Base-by-base conservation (phyloP, 2,329 filamentous ascomycete genomes). In the Fusarium lateritium region DNA sequence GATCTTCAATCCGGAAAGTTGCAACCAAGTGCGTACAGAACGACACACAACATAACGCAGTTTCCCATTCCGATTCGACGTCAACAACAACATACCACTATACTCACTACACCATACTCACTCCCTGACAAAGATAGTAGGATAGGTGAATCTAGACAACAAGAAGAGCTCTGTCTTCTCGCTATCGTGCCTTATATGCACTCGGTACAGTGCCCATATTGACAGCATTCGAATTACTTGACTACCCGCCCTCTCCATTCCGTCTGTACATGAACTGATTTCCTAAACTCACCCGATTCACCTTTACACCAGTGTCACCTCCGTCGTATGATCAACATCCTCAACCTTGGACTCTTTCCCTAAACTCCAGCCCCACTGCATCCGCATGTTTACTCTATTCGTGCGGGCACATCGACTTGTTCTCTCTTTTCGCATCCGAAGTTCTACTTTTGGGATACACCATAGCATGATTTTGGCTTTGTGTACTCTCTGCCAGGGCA, bases 221-320 rank as follows among this genome's bases (percentile, higher is more conserved):
- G 13, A 34, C 40, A n/a, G 11, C 19, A 33, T 8, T 53, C 42
- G 19, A 49, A 8, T 31, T 11, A 14, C 9, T 19, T 13, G 21
- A 40, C 42, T 10, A 11, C 15, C 26, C 39, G n/a, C 17, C n/a
- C 17, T 19, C 2, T 36, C 24, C 19, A 4, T 28, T 21, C 7
- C 9, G 19, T 28, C 36, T 14, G 14, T 14, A 26, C 10, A 39
- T 56, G 46, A 38, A 9, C 38, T 43, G 39, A 42, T 56, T 28
- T 24, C 40, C 39, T 40, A 8, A 14, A 38, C 65, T 38, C 49
- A 51, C 47, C 21, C 33, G 42, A 60, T 38, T 42, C 24, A 49
- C 22, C 50, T 65, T 65, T 36, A 50, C 63, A 56, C 54, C 34
- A 68, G 67, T 70, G 58, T 62, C 38, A 70, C 67, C 44, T 36